A percentile compares a stretch with the other conserved stretches of the same genome.
phyloP scores from a whole-genome alignment of 75 land plant genomes.

The Sequoiadendron giganteum region DNA sequence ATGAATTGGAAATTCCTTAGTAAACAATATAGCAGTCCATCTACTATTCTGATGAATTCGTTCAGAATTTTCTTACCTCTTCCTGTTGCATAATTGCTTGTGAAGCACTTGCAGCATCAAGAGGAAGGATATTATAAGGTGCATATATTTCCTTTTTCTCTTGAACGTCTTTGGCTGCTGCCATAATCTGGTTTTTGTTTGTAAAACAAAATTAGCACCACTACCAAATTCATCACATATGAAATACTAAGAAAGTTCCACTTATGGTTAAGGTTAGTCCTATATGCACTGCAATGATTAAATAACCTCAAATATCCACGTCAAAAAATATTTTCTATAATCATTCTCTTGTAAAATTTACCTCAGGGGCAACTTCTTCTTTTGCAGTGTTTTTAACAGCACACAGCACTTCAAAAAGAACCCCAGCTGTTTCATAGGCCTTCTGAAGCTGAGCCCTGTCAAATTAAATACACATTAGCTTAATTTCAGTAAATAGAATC shows the following conservation, averaged over 20 bases:
- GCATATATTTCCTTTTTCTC: slow-evolving; percentile 89
- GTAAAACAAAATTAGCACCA: not conserved
- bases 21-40: not conserved
- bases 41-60: not conserved
- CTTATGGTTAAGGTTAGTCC: not conserved
- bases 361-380: slow-evolving; percentile 98
- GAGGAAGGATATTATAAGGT: slow-evolving; percentile 94
- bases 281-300: not conserved
- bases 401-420: slow-evolving; percentile 94
- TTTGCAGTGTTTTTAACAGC: slow-evolving; percentile 84
- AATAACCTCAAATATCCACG: not conserved
- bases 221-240: not conserved
- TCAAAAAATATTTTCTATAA: not conserved
- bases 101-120: slow-evolving; percentile 94
- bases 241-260: slow-evolving; percentile 6
- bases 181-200: slow-evolving; percentile 74
- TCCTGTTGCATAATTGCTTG: slow-evolving; percentile 74
- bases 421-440: slow-evolving; percentile 91
- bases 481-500: not conserved
- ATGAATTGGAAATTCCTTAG: not conserved
- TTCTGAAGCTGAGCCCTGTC: slow-evolving; percentile 83
- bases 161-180: slow-evolving; percentile 88
- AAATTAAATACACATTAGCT: not conserved
- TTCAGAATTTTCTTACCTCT: slow-evolving; percentile 28
- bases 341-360: slow-evolving; percentile 19